Conservation (phyloP, 148 eudicot genomes). For the Cornus controversa region DNA sequence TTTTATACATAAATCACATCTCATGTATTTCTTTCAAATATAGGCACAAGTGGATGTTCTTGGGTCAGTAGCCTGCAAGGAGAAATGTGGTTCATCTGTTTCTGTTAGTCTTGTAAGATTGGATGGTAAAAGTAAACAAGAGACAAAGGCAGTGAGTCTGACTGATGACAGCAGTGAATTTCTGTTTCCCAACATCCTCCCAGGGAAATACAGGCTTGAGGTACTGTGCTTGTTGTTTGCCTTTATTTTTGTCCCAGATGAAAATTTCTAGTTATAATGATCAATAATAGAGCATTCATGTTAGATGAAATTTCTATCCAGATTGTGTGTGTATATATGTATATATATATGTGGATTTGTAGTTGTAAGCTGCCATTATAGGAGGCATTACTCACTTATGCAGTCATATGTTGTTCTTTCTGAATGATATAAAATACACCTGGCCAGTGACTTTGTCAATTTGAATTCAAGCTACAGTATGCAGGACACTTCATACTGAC, state of each 20-base stretch:
- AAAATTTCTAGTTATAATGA: background rate
- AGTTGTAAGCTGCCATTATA: background rate
- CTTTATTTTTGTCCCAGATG: conserved; percentile 9
- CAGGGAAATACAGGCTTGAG: conserved; percentile 91
- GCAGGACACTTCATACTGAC: background rate
- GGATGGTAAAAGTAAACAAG: conserved; percentile 58
- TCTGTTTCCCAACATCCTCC: conserved; percentile 68
- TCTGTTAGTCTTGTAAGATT: conserved; percentile 55
- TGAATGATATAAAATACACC: background rate
- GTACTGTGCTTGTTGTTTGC: conserved; percentile 32
- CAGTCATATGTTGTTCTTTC: conserved; percentile 7
- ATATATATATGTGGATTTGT: background rate
- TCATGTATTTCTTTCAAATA: conserved; percentile 15
- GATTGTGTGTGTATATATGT: background rate
- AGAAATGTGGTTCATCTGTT: conserved; percentile 67
- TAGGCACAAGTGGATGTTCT: conserved; percentile 78
- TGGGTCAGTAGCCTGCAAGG: conserved; percentile 83
- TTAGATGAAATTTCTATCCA: background rate
- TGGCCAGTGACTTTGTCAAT: background rate
- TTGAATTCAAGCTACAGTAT: background rate
- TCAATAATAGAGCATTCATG: background rate
- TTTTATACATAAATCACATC: background rate
- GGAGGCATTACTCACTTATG: background rate
- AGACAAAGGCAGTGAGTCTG: conserved; percentile 48
- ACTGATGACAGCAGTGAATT: conserved; percentile 61